These are phyloP conservation scores for Candida chilensis DNA, from an alignment of 805 yeast genomes.

Conservation along the genomic window DNA sequence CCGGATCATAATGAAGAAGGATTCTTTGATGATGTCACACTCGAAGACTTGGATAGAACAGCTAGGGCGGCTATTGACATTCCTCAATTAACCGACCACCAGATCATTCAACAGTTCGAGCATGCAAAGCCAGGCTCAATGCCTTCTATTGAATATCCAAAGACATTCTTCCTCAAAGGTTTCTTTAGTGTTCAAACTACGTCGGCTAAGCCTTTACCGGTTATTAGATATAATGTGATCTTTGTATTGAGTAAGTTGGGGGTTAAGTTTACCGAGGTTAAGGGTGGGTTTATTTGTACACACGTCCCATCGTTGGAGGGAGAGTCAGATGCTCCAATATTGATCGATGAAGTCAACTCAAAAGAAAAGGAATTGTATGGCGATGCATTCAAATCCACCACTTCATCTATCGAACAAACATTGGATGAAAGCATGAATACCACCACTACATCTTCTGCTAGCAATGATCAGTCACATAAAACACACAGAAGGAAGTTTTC, in stretches of 20 bases:
- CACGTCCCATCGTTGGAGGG: constrained; percentile 43
- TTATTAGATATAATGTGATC: constrained; percentile 78
- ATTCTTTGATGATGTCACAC: constrained; percentile 49
- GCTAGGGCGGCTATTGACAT: constrained; percentile 7
- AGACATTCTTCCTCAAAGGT: constrained; percentile 84
- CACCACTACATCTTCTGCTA: constrained; percentile 19
- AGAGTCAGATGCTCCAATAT: background rate
- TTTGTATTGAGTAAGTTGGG: constrained; percentile 67
- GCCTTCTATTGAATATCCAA: constrained; percentile 93
- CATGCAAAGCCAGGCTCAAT: constrained; percentile 66
- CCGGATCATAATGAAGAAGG: constrained; percentile 37
- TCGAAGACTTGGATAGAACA: constrained; percentile 22
- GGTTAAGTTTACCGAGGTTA: constrained; percentile 79
- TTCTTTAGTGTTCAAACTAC: constrained; percentile 94
- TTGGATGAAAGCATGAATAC: constrained; percentile 7
- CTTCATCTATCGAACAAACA: constrained; percentile 16
- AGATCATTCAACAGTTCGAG: constrained; percentile 30
- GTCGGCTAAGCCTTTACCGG: constrained; percentile 84
- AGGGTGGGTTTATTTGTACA: constrained; percentile 87
- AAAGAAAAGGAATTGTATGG: constrained; percentile 27
- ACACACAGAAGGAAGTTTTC: constrained; percentile 57
- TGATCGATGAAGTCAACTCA: constrained; percentile 2
- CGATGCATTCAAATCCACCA: constrained; percentile 27
- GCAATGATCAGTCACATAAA: constrained; percentile 21
- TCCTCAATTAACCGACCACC: constrained; percentile 25